Conservation (phyloP, 495 filamentous ascomycete species). For the Podospora pseudocomata region DNA sequence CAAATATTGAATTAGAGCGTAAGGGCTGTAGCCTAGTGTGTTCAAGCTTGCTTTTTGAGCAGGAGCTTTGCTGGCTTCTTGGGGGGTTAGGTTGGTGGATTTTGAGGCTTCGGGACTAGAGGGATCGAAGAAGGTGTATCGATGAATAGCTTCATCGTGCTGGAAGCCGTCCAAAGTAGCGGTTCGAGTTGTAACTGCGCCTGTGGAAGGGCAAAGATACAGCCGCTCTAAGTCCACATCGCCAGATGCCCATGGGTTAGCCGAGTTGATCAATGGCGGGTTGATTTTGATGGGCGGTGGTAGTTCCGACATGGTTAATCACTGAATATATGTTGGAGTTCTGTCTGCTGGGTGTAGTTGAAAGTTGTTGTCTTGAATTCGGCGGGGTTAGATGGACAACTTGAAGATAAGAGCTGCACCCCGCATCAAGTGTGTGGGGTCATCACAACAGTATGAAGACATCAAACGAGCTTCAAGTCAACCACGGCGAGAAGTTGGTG, state of each 20-base stretch:
- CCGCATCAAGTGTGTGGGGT: neutral
- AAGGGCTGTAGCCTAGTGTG: constrained; percentile 65
- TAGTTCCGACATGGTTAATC: constrained; percentile 5
- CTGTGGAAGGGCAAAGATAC: constrained; percentile 55
- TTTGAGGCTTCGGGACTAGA: constrained; percentile 35
- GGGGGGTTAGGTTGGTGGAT: constrained; percentile 1
- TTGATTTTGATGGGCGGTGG: constrained; percentile 45
- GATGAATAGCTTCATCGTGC: constrained; percentile 58
- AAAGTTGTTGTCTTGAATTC: neutral
- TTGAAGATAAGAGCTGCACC: constrained; percentile 1
- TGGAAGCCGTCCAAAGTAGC: constrained; percentile 56
- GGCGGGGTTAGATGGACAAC: neutral
- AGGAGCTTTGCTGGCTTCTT: constrained; percentile 1
- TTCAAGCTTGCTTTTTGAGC: constrained; percentile 57
- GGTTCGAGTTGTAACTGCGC: constrained; percentile 68
- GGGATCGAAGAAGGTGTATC: constrained; percentile 60
- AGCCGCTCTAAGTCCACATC: constrained; percentile 53
- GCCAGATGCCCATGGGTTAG: constrained; percentile 66
- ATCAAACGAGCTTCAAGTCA: neutral
- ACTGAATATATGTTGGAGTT: no score
- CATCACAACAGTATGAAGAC: neutral
- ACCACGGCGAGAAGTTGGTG: neutral
- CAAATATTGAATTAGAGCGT: constrained; percentile 16
- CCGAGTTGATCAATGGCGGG: constrained; percentile 67
- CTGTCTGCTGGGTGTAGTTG: no score